Conservation (phyloP, 2,329 filamentous ascomycete species). For the Hypoxylon sp. region DNA sequence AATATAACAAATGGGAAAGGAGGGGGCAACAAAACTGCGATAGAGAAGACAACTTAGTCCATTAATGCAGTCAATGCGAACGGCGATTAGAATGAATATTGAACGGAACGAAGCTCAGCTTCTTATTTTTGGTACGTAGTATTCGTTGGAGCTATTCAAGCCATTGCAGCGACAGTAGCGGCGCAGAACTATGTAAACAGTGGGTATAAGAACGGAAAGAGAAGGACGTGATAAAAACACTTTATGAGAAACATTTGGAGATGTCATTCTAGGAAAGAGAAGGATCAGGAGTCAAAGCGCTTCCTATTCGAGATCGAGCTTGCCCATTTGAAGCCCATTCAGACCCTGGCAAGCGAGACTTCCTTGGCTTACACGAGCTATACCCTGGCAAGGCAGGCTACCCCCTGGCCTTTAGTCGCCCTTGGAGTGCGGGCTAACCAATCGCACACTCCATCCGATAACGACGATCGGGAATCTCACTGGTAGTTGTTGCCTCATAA, state of each 20-base stretch:
- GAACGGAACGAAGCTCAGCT: slow-evolving; percentile 43
- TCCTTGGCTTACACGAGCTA: slow-evolving; percentile 14
- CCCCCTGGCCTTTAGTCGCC: not conserved
- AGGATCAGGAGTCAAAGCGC: slow-evolving; percentile 24
- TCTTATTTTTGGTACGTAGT: slow-evolving; percentile 33
- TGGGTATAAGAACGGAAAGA: not conserved
- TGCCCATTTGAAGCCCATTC: slow-evolving; percentile 27
- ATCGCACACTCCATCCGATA: slow-evolving; percentile 14
- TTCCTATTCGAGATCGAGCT: slow-evolving; percentile 32
- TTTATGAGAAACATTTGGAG: slow-evolving; percentile 33
- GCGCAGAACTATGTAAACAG: slow-evolving; percentile 14
- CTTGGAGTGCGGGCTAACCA: slow-evolving; percentile 4
- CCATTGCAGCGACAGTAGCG: slow-evolving; percentile 20
- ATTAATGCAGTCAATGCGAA: slow-evolving; percentile 35
- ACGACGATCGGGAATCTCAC: slow-evolving; percentile 5
- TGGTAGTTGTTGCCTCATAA: slow-evolving; percentile 19
- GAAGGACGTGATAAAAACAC: slow-evolving; percentile 20
- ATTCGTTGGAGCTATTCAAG: slow-evolving; percentile 19
- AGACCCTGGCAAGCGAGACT: slow-evolving; percentile 16
- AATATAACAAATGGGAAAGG: slow-evolving; percentile 30
- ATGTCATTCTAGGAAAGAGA: slow-evolving; percentile 13
- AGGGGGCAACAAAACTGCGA: slow-evolving; percentile 8
- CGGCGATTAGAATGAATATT: slow-evolving; percentile 21
- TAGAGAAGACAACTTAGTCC: slow-evolving; percentile 15
- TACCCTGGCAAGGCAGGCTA: not conserved